phyloP scores from a whole-genome alignment of 164 flowering plant genomes.

The Magnolia officinalis region DNA sequence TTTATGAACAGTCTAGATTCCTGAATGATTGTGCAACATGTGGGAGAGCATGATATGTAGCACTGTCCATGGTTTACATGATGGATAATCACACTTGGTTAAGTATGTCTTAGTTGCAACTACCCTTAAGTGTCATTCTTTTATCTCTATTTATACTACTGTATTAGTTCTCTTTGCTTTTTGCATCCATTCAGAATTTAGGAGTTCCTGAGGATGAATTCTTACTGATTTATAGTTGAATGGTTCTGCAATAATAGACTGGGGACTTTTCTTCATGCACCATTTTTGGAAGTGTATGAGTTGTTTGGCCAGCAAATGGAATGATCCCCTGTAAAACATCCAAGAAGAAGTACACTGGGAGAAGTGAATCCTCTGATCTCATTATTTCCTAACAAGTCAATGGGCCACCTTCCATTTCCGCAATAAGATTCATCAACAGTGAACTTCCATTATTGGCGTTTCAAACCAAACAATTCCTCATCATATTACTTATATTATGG shows the following conservation, averaged over 20 bases:
- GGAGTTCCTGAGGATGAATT: too few species aligned
- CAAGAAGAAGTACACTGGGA: not conserved
- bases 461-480: not conserved
- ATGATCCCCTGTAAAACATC: not conserved
- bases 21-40: too few species aligned
- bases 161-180: too few species aligned
- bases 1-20: too few species aligned
- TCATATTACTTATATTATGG: not conserved
- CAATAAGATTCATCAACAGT: not conserved
- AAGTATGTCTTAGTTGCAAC: too few species aligned
- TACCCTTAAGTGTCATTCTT: too few species aligned
- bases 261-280: not conserved
- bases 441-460: not conserved
- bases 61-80: too few species aligned
- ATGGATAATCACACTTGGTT: too few species aligned
- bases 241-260: not conserved
- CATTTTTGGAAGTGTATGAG: not conserved
- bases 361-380: not conserved
- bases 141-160: too few species aligned
- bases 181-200: too few species aligned
- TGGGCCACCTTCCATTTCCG: not conserved
- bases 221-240: too few species aligned
- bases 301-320: not conserved
- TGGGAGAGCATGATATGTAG: too few species aligned
- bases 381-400: not conserved